These are phyloP conservation scores for Cercospora sp. DNA, from an alignment of 2,329 filamentous ascomycete species.

Conservation along the genomic window DNA sequence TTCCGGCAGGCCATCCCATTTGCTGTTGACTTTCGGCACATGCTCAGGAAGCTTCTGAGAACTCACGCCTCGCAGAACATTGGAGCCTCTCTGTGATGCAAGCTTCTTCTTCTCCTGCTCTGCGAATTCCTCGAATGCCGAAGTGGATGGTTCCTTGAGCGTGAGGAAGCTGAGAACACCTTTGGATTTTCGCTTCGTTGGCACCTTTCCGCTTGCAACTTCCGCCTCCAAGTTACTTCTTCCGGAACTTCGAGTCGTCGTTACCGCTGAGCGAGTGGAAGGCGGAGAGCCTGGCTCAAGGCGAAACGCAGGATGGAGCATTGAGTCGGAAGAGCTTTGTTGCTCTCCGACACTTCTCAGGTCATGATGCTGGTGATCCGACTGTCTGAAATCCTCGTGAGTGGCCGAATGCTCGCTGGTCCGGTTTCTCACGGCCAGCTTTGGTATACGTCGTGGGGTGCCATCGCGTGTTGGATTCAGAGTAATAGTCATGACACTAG, in stretches of 20 bases:
- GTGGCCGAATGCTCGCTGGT: background rate
- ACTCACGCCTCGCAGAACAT: conserved; percentile 43
- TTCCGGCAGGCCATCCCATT: conserved; percentile 55
- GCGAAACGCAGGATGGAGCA: background rate
- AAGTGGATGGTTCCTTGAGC: conserved; percentile 52
- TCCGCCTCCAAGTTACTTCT: background rate
- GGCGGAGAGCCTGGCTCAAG: background rate
- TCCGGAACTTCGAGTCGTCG: background rate
- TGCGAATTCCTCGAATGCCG: conserved; percentile 49
- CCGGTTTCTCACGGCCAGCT: conserved; percentile 30
- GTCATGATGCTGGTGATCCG: conserved; percentile 5
- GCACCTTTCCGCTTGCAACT: conserved; percentile 1
- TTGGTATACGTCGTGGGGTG: conserved; percentile 26
- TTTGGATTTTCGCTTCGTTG: conserved; percentile 39
- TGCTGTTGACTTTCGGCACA: conserved; percentile 56
- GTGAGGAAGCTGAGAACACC: conserved; percentile 49
- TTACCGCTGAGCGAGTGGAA: conserved; percentile 7
- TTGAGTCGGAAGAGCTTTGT: background rate
- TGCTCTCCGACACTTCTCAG: background rate
- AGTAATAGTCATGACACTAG: conserved; percentile 9
- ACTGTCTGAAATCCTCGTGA: background rate
- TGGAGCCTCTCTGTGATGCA: conserved; percentile 39
- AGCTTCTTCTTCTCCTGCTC: conserved; percentile 35
- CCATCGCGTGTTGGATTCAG: conserved; percentile 18
- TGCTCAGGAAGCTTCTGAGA: conserved; percentile 49